Conservation (phyloP, 345 rosid genomes). For the Garcia nutans region DNA sequence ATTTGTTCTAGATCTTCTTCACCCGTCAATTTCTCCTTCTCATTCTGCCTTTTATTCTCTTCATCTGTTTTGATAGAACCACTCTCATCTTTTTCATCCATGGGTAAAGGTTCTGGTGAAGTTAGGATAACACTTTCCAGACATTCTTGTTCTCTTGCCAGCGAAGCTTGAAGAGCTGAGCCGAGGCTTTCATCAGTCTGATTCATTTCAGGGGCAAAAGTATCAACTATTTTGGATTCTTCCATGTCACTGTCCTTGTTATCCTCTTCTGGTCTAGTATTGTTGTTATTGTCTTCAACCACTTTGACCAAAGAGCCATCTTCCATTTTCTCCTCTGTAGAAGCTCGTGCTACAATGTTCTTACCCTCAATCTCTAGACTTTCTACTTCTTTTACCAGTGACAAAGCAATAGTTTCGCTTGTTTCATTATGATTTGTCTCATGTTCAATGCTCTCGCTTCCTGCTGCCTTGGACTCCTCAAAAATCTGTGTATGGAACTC, state of each 20-base stretch:
- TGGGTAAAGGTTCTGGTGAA: background rate
- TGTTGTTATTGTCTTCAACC: background rate
- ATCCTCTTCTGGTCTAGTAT: no score
- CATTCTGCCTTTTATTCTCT: background rate
- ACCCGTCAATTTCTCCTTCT: background rate
- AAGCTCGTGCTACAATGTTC: background rate
- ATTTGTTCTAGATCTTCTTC: background rate
- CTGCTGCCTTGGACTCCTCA: background rate
- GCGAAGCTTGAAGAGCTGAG: background rate
- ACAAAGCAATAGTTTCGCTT: background rate
- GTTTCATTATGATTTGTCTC: slow-evolving; percentile 14
- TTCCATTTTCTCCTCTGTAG: background rate
- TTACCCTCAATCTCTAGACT: background rate
- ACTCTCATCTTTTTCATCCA: background rate
- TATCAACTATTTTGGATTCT: no score
- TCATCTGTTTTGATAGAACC: background rate
- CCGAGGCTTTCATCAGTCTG: background rate
- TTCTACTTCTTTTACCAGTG: slow-evolving; percentile 9
- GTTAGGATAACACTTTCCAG: background rate
- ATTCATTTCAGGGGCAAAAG: background rate
- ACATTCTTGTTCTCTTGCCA: background rate
- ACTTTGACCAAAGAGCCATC: background rate
- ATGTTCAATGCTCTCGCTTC: background rate
- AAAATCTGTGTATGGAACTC: background rate
- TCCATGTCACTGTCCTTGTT: no score